Evolutionary conservation across 164 flowering plant species (phyloP).

Genomic region (Akebia trifoliata): DNA sequence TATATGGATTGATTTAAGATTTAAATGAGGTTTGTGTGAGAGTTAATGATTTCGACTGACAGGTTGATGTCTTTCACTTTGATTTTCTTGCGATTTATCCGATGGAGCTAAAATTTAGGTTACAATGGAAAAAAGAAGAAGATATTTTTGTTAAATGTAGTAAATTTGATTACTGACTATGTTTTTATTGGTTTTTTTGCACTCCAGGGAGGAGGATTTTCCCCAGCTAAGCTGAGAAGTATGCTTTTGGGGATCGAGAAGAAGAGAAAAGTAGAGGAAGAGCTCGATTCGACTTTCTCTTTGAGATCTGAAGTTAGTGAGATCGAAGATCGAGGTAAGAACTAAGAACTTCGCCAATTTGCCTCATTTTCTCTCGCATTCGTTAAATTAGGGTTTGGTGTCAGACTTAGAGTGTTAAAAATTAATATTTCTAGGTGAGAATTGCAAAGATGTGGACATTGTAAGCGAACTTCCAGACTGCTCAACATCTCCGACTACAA

Average conservation of each 20-base stretch:
- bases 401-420: background rate
- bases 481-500: conserved; percentile 28
- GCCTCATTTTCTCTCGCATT: background rate
- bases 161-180: background rate
- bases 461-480: conserved; percentile 51
- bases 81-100: background rate
- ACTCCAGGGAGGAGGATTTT: conserved; percentile 52
- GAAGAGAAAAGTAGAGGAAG: conserved; percentile 50
- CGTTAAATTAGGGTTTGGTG: background rate
- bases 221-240: conserved; percentile 68
- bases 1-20: background rate
- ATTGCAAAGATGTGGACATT: conserved; percentile 73
- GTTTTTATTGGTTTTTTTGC: background rate
- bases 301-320: conserved; percentile 42
- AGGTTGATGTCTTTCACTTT: background rate
- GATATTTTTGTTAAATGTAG: background rate
- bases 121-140: no score
- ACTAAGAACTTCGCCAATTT: no score
- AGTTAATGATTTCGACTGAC: background rate
- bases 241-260: conserved; percentile 63
- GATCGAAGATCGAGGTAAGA: conserved; percentile 40
- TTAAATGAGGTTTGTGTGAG: background rate
- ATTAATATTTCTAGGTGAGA: conserved; percentile 35
- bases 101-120: background rate
- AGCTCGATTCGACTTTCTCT: conserved; percentile 39